Conservation (phyloP, 345 rosid genomes). For the Eucalyptus tenuipes region DNA sequence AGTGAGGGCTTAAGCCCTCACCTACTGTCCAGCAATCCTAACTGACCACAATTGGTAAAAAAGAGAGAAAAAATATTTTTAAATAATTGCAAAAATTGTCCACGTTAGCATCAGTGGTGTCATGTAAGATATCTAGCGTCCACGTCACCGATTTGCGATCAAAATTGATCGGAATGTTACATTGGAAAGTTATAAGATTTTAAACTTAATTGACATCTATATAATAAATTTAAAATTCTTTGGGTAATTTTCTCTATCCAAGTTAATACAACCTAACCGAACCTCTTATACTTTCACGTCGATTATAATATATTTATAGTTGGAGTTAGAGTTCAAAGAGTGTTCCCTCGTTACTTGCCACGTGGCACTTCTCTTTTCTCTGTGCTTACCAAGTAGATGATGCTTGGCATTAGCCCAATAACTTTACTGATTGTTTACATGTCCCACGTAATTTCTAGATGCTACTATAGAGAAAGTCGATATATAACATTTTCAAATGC, state of each 20-base stretch:
- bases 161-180: too few relatives aligned
- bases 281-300: background rate
- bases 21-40: background rate
- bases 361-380: background rate
- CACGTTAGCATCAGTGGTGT: too few relatives aligned
- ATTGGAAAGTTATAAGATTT: background rate
- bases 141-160: fast-evolving
- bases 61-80: too few relatives aligned
- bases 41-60: background rate
- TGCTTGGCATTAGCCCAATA: background rate
- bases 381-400: background rate
- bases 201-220: background rate
- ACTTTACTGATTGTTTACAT: background rate
- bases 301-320: background rate
- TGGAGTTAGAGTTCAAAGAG: background rate
- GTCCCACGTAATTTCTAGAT: background rate
- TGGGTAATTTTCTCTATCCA: background rate
- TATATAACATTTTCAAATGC: background rate
- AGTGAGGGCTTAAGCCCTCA: background rate
- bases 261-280: background rate
- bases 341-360: background rate
- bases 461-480: background rate
- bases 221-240: background rate
- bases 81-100: too few relatives aligned
- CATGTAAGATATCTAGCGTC: background rate